Evolutionary conservation across 192 early-diverging fungal species (phyloP).

Genomic region (Jimgerdemannia flammicorona): DNA sequence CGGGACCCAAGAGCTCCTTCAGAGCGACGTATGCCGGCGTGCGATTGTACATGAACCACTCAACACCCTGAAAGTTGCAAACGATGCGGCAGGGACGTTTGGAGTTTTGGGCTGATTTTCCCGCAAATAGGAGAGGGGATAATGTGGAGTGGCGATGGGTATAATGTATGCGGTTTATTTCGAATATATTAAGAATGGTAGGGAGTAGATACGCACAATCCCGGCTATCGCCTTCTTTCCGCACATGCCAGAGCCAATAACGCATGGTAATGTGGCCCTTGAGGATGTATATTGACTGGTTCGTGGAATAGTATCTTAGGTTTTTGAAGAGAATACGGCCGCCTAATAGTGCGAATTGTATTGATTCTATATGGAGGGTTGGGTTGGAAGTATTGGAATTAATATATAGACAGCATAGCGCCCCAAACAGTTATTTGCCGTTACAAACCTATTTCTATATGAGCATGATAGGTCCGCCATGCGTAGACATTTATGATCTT

Average conservation of each 20-base stretch:
- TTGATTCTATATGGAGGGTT: constrained; percentile 45
- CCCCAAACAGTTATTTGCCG: constrained; percentile 2
- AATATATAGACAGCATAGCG: not conserved
- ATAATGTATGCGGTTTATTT: too few species aligned
- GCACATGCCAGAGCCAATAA: constrained; percentile 67
- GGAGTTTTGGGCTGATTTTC: constrained; percentile 5
- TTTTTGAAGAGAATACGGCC: constrained; percentile 78
- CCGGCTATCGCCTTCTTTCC: constrained; percentile 26
- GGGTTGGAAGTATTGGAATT: constrained; percentile 2
- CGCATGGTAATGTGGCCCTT: constrained; percentile 71
- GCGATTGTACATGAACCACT: constrained; percentile 82
- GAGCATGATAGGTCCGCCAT: constrained; percentile 62
- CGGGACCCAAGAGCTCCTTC: constrained; percentile 29
- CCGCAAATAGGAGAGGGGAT: not conserved
- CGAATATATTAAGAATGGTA: not conserved
- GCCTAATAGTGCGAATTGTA: constrained; percentile 64
- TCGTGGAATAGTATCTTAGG: constrained; percentile 64
- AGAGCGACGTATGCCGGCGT: constrained; percentile 64
- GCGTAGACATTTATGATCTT: constrained; percentile 60
- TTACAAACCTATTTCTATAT: constrained; percentile 66
- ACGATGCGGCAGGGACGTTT: constrained; percentile 53
- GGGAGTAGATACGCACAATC: not conserved
- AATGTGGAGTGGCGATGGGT: not conserved
- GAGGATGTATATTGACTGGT: constrained; percentile 64
- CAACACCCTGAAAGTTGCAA: constrained; percentile 68